These are phyloP conservation scores for Pseudofabraea citricarpa DNA, from an alignment of 2,329 filamentous ascomycete species.

Conservation along the genomic window DNA sequence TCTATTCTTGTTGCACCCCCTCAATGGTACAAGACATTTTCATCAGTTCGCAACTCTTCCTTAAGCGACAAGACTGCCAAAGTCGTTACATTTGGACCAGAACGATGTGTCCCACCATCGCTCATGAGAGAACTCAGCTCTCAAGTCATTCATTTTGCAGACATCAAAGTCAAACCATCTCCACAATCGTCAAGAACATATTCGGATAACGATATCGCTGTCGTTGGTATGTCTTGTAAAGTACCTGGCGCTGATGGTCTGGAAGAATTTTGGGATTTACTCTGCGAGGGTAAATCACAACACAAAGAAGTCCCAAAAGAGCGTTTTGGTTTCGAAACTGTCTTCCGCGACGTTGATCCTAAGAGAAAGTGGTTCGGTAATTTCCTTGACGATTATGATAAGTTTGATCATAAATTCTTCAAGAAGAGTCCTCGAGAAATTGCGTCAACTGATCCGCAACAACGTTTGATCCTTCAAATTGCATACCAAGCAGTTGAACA, in stretches of 20 bases:
- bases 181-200: constrained; percentile 27
- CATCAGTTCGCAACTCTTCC: constrained; percentile 6
- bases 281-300: constrained; percentile 68
- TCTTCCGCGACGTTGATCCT: constrained; percentile 51
- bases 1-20: constrained; percentile 30
- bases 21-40: constrained; percentile 31
- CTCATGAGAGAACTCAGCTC: constrained; percentile 21
- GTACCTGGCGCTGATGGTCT: constrained; percentile 27
- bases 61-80: constrained; percentile 7
- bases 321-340: constrained; percentile 66
- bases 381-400: constrained; percentile 62
- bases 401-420: constrained; percentile 77
- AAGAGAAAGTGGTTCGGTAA: constrained; percentile 67
- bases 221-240: constrained; percentile 30
- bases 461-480: constrained; percentile 68
- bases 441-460: constrained; percentile 72
- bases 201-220: constrained; percentile 18
- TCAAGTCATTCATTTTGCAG: constrained; percentile 6
- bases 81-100: constrained; percentile 32
- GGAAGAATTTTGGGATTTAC: constrained; percentile 68
- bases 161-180: constrained; percentile 16
- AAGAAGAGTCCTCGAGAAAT: constrained; percentile 79
- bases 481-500: constrained; percentile 77
- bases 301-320: constrained; percentile 56
- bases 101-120: constrained; percentile 31